A percentile compares a stretch with the other conserved stretches of the same genome.
phyloP scores from a whole-genome alignment of 129 eudicot genomes.

The Lactuca saligna region DNA sequence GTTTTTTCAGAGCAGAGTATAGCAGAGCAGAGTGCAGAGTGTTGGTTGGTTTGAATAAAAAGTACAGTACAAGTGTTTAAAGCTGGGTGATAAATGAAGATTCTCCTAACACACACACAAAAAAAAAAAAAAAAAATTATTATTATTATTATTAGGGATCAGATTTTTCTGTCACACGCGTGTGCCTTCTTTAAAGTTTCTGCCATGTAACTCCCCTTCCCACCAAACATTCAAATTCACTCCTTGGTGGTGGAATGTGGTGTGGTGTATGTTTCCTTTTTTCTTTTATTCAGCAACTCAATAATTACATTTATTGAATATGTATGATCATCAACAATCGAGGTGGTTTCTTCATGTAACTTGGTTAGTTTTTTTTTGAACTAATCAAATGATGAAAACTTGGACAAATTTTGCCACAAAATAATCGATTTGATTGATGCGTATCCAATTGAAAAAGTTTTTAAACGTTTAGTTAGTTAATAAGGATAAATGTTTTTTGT shows the following conservation, averaged over 20 bases:
- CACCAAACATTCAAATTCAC: slow-evolving; percentile 26
- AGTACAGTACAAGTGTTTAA: slow-evolving; percentile 24
- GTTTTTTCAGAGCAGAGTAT: slow-evolving; percentile 18
- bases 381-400: no score
- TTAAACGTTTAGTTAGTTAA: no score
- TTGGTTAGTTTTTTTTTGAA: no score
- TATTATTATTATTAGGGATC: neutral
- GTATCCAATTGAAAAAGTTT: neutral
- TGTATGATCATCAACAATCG: no score
- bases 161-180: slow-evolving; percentile 16
- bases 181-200: slow-evolving; percentile 14
- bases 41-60: slow-evolving; percentile 12
- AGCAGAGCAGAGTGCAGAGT: neutral
- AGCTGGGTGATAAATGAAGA: slow-evolving; percentile 26
- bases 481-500: neutral
- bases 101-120: neutral
- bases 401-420: neutral
- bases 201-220: neutral
- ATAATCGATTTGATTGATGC: neutral
- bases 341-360: no score
- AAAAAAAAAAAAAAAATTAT: no score
- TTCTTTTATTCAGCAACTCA: neutral
- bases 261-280: neutral
- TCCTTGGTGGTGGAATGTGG: neutral
- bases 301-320: no score